Evolutionary conservation across 2,329 filamentous ascomycete genomes (phyloP).

Genomic region (Penicillium fuscoglaucum): DNA sequence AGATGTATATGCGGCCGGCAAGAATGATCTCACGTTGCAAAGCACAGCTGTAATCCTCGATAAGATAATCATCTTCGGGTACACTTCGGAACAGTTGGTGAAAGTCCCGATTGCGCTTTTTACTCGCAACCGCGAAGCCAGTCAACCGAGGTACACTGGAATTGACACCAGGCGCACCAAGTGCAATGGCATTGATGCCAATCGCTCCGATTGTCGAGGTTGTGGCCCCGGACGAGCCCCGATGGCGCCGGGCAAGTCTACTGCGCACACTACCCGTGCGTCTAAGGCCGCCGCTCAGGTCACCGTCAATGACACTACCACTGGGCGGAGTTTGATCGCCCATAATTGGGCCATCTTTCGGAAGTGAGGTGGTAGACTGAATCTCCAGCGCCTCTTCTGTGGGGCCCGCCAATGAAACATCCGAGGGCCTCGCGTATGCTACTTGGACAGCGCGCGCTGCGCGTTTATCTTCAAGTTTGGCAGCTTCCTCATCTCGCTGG

Average conservation of each 20-base stretch:
- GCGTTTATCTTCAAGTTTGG: conserved; percentile 60
- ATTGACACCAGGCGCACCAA: conserved; percentile 63
- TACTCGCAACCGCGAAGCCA: conserved; percentile 93
- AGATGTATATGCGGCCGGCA: conserved; percentile 91
- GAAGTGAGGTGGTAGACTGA: conserved; percentile 32
- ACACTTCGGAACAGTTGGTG: conserved; percentile 93
- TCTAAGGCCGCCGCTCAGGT: conserved; percentile 55
- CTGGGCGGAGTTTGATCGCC: conserved; percentile 67
- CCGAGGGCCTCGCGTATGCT: conserved; percentile 53
- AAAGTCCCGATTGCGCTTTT: conserved; percentile 94
- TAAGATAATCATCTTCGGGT: conserved; percentile 94
- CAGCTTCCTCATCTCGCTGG: conserved; percentile 53
- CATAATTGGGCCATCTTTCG: conserved; percentile 33
- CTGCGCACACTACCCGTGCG: conserved; percentile 69
- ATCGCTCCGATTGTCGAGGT: conserved; percentile 70
- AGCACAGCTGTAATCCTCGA: conserved; percentile 97
- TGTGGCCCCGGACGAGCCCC: conserved; percentile 76
- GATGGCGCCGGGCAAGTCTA: conserved; percentile 65
- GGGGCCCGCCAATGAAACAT: conserved; percentile 41
- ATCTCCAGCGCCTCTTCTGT: conserved; percentile 37
- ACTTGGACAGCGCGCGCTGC: conserved; percentile 62
- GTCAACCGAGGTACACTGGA: conserved; percentile 73
- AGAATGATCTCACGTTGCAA: conserved; percentile 93
- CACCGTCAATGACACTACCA: conserved; percentile 65
- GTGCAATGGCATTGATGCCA: conserved; percentile 66